phyloP scores from a whole-genome alignment of 2,329 filamentous ascomycete genomes.

The Fusarium piperis region DNA sequence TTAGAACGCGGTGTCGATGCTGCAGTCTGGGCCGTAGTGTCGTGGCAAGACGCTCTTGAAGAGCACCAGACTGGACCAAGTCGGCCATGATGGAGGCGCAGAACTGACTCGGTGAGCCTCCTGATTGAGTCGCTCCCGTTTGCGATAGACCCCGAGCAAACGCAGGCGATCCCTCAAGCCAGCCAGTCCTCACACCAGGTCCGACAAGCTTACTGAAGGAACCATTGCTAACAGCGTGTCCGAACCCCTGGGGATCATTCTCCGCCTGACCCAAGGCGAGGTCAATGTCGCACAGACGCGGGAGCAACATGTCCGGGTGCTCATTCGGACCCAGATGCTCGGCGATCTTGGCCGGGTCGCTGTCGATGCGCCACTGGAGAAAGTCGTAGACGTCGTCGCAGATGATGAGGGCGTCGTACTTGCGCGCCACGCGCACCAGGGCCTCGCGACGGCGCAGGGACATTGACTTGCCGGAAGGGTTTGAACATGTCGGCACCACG shows the following conservation, averaged over 20 bases:
- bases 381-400: slow-evolving; percentile 96
- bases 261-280: slow-evolving; percentile 66
- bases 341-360: slow-evolving; percentile 17
- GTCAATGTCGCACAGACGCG: slow-evolving; percentile 84
- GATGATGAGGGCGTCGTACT: slow-evolving; percentile 83
- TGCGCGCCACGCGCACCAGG: slow-evolving; percentile 80
- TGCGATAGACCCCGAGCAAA: slow-evolving; percentile 62
- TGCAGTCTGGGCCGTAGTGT: slow-evolving; percentile 57
- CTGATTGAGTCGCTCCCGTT: slow-evolving; percentile 64
- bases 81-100: slow-evolving; percentile 61
- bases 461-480: slow-evolving; percentile 88
- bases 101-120: slow-evolving; percentile 68
- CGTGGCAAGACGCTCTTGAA: slow-evolving; percentile 56
- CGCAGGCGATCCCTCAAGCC: slow-evolving; percentile 76
- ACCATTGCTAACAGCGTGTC: slow-evolving; percentile 85
- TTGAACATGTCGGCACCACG: slow-evolving; percentile 86
- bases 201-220: slow-evolving; percentile 90
- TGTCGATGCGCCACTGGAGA: slow-evolving; percentile 74
- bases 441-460: slow-evolving; percentile 70
- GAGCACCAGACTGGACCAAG: slow-evolving; percentile 55
- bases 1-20: slow-evolving; percentile 60
- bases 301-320: slow-evolving; percentile 65
- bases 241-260: slow-evolving; percentile 65
- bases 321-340: slow-evolving; percentile 42
- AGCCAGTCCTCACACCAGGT: slow-evolving; percentile 86